Percentiles rank a stretch among this genome's conserved stretches.
Evolutionary conservation across 2,329 filamentous ascomycete species (phyloP).

Genomic region (Curvularia sp.): DNA sequence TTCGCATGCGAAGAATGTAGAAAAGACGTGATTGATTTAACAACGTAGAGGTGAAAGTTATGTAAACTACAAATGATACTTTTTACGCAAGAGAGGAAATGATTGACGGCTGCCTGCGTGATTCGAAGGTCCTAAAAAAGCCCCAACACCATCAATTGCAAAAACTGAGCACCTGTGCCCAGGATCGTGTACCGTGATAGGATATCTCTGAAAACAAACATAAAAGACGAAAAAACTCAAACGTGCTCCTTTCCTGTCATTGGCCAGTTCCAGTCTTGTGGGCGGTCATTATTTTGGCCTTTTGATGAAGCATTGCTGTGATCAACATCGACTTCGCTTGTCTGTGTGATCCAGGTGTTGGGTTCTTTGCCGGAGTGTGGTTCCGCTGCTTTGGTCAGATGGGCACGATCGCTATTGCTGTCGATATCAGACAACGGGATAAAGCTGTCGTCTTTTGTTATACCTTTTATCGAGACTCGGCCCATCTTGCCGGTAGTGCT

Average conservation of each 20-base stretch:
- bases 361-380: slow-evolving; percentile 10
- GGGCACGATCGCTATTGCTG: slow-evolving; percentile 13
- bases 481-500: slow-evolving; percentile 9
- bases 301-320: slow-evolving; percentile 3
- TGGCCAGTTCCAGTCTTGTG: slow-evolving; percentile 20
- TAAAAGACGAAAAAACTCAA: slow-evolving; percentile 1
- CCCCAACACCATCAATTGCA: neutral
- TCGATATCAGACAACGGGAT: slow-evolving; percentile 33
- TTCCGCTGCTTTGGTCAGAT: slow-evolving; percentile 4
- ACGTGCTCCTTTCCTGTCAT: slow-evolving; percentile 21
- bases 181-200: neutral
- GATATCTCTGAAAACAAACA: neutral
- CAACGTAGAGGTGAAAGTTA: neutral
- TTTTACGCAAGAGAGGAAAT: neutral
- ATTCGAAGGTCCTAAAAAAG: neutral
- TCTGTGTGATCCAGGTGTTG: slow-evolving; percentile 14
- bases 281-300: slow-evolving; percentile 1
- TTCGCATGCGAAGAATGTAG: neutral
- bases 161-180: neutral
- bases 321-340: slow-evolving; percentile 10
- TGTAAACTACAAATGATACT: neutral
- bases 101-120: neutral
- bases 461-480: slow-evolving; percentile 27
- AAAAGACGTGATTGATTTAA: neutral
- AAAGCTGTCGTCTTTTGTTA: slow-evolving; percentile 26